These are phyloP conservation scores for Trichophyton benhamiae DNA, from an alignment of 2,329 filamentous ascomycete genomes.

Conservation along the genomic window DNA sequence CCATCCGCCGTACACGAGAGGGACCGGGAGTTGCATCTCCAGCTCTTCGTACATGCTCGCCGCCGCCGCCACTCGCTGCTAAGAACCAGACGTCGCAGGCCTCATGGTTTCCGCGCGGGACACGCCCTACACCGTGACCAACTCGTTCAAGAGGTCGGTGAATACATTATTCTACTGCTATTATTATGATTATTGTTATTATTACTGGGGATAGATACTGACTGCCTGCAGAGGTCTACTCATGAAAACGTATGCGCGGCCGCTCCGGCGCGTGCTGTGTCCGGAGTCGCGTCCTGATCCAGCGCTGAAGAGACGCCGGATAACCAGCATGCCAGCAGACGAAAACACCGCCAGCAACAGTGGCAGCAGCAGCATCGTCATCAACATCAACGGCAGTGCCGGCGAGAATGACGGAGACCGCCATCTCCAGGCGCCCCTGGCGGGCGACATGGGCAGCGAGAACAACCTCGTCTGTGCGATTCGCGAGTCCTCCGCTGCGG, in stretches of 20 bases:
- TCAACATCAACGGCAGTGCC: neutral
- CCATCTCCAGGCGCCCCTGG: neutral
- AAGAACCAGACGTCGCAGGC: neutral
- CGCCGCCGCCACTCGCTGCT: neutral
- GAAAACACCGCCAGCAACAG: slow-evolving; percentile 3
- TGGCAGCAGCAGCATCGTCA: slow-evolving; percentile 4
- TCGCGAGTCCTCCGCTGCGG: slow-evolving; percentile 35
- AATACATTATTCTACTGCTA: neutral
- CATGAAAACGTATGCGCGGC: slow-evolving; percentile 38
- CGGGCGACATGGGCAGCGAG: slow-evolving; percentile 29
- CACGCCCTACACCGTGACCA: slow-evolving; percentile 40
- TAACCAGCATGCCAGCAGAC: slow-evolving; percentile 13
- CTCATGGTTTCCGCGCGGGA: slow-evolving; percentile 21
- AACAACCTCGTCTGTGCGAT: slow-evolving; percentile 37
- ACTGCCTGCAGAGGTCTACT: slow-evolving; percentile 32
- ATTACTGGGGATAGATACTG: slow-evolving; percentile 10
- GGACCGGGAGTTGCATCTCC: neutral
- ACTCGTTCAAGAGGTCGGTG: slow-evolving; percentile 38
- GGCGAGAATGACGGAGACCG: slow-evolving; percentile 19
- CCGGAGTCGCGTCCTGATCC: slow-evolving; percentile 30
- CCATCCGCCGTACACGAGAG: neutral
- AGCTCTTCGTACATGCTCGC: neutral
- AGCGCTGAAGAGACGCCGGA: slow-evolving; percentile 34
- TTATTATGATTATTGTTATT: neutral
- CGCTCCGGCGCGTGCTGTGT: slow-evolving; percentile 37